These are phyloP conservation scores for Pecoramyces ruminantium DNA, from an alignment of 192 early-diverging fungal species.

Conservation along the genomic window DNA sequence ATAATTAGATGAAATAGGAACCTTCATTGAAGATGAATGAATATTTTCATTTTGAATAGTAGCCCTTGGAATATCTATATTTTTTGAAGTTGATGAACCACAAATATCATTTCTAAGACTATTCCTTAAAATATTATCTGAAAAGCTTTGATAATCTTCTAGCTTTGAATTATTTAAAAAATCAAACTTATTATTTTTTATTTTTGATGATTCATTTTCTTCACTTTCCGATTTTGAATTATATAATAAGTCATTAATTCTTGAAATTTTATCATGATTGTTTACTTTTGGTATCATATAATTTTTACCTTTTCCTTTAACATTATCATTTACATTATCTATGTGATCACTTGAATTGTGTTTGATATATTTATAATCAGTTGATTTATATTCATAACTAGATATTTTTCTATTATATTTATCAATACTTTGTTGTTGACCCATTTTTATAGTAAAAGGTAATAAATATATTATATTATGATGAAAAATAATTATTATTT, in stretches of 20 bases:
- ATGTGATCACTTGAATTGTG: neutral
- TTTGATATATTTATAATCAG: too few species aligned
- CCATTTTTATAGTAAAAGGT: too few species aligned
- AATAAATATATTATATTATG: too few species aligned
- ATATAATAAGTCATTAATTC: neutral
- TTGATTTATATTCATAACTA: too few species aligned
- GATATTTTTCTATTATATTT: neutral
- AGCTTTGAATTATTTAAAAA: neutral
- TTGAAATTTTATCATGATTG: neutral
- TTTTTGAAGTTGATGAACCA: neutral
- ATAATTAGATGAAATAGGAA: too few species aligned
- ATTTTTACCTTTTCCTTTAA: neutral
- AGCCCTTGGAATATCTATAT: neutral
- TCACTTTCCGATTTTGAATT: neutral
- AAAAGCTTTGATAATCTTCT: neutral
- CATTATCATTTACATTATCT: neutral
- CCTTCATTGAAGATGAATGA: too few species aligned
- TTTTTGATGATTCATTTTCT: neutral
- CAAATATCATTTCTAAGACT: neutral
- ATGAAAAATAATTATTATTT: too few species aligned
- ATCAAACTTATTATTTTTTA: neutral
- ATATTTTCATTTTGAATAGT: neutral
- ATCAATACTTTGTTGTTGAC: neutral
- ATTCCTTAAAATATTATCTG: neutral
- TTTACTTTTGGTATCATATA: neutral